phyloP scores from a whole-genome alignment of 106 monocot genomes.

The Dactylorhiza incarnata region DNA sequence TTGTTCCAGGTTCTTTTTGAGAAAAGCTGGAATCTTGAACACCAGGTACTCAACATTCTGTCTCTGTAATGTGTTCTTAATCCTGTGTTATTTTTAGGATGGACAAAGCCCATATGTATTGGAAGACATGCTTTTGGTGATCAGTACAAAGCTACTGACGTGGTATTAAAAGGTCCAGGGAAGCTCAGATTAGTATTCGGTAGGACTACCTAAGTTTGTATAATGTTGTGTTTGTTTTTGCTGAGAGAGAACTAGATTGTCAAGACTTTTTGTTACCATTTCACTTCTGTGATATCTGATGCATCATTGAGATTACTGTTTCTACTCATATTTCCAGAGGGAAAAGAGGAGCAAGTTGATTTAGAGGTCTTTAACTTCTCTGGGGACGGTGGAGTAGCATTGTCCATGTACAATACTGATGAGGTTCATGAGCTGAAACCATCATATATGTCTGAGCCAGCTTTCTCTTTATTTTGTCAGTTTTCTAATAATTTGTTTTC shows the following conservation, averaged over 20 bases:
- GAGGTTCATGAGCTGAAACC: slow-evolving; percentile 24
- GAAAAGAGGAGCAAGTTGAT: slow-evolving; percentile 32
- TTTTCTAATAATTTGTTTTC: not conserved
- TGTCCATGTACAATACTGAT: slow-evolving; percentile 63
- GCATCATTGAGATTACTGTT: not conserved
- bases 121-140: slow-evolving; percentile 74
- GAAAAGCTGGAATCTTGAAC: not conserved
- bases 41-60: not conserved
- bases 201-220: slow-evolving; percentile 1
- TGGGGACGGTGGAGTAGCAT: slow-evolving; percentile 49
- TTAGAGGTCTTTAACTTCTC: slow-evolving; percentile 56
- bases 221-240: not conserved
- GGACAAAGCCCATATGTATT: slow-evolving; percentile 63
- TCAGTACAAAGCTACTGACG: slow-evolving; percentile 55
- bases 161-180: slow-evolving; percentile 47
- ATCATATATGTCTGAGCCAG: not conserved
- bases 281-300: not conserved
- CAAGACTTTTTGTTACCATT: not conserved
- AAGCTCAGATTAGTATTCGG: slow-evolving; percentile 60
- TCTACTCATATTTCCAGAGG: slow-evolving; percentile 23
- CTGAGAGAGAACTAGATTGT: not conserved
- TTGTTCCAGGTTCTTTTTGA: slow-evolving; percentile 36
- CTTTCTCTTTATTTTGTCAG: not conserved
- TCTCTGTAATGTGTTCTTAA: not conserved
- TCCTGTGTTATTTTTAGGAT: slow-evolving; percentile 24